These are phyloP conservation scores for Nematocida minor DNA, from an alignment of 371 early-diverging fungal genomes.

Conservation along the genomic window DNA sequence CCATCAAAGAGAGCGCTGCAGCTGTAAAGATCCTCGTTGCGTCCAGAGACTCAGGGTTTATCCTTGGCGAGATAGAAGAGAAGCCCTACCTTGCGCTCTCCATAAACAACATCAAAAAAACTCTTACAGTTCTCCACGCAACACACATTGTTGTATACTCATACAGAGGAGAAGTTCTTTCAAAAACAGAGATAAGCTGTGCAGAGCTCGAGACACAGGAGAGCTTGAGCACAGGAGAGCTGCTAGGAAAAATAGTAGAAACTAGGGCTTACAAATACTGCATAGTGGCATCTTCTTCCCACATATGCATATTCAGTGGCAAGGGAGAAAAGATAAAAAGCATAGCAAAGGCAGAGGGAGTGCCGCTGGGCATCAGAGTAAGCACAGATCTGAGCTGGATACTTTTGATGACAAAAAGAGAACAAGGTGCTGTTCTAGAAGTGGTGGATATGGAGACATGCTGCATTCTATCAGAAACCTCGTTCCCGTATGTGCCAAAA, in stretches of 20 bases:
- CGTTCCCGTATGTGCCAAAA: slow-evolving; percentile 6
- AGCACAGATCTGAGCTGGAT: slow-evolving; percentile 19
- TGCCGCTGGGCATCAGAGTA: background rate
- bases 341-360: background rate
- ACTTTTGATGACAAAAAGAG: background rate
- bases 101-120: slow-evolving; percentile 7
- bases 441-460: slow-evolving; percentile 15
- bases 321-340: slow-evolving; percentile 8
- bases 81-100: background rate
- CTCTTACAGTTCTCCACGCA: slow-evolving; percentile 8
- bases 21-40: slow-evolving; percentile 3
- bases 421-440: slow-evolving; percentile 3
- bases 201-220: background rate
- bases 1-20: background rate
- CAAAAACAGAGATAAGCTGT: background rate
- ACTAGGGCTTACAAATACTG: background rate
- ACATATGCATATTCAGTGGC: background rate
- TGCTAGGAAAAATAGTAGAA: background rate
- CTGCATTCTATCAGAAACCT: background rate
- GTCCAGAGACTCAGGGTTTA: slow-evolving; percentile 33
- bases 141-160: background rate
- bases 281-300: background rate
- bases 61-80: slow-evolving; percentile 21
- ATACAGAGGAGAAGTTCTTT: background rate
- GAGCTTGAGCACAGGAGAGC: background rate